phyloP scores from a whole-genome alignment of 257 asterid species.

The Forsythia suspensa region DNA sequence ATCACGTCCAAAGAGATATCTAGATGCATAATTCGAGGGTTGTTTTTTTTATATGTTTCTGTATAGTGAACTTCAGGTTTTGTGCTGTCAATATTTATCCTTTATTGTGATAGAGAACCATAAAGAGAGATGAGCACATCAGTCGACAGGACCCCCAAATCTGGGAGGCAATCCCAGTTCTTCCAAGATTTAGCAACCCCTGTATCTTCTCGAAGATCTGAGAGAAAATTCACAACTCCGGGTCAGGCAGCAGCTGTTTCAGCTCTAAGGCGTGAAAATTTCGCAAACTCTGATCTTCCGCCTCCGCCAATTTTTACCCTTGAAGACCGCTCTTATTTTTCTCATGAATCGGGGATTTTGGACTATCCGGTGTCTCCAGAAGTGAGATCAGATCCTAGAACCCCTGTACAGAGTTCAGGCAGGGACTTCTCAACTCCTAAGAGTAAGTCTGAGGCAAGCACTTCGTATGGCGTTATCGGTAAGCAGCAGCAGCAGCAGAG shows the following conservation, averaged over 20 bases:
- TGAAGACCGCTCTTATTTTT: constrained; percentile 74
- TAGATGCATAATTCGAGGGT: neutral
- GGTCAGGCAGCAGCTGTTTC: constrained; percentile 98
- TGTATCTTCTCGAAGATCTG: constrained; percentile 65
- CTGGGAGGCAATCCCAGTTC: constrained; percentile 82
- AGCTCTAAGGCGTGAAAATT: constrained; percentile 95
- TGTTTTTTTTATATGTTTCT: neutral
- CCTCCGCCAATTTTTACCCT: constrained; percentile 93
- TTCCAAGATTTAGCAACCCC: constrained; percentile 93
- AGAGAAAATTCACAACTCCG: constrained; percentile 66
- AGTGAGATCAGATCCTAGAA: constrained; percentile 66
- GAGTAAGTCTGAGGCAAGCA: constrained; percentile 72
- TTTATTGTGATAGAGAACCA: constrained; percentile 21
- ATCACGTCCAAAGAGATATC: neutral
- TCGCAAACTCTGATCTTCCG: constrained; percentile 85
- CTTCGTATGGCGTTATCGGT: constrained; percentile 57
- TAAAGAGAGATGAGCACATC: constrained; percentile 54
- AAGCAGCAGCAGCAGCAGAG: constrained; percentile 66
- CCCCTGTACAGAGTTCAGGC: constrained; percentile 49
- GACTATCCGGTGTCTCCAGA: constrained; percentile 80
- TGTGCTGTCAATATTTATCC: neutral
- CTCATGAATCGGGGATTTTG: constrained; percentile 74
- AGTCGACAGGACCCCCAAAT: constrained; percentile 64
- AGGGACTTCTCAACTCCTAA: constrained; percentile 68
- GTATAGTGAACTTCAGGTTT: neutral